These are phyloP conservation scores for Solanum sparsipilum DNA, from an alignment of 257 asterid species.

Conservation along the genomic window DNA sequence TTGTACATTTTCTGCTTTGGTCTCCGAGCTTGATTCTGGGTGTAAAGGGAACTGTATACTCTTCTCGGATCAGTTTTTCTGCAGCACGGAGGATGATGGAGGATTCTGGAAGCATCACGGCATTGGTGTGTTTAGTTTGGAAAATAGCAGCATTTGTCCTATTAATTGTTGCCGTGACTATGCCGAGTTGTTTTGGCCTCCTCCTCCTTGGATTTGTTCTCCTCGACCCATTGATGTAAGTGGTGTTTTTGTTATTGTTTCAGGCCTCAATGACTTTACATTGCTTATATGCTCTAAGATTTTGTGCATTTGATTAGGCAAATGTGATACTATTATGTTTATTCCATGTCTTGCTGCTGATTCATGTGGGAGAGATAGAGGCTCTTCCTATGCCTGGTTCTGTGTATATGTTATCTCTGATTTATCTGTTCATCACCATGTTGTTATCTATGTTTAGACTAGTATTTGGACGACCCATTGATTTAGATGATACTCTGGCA, in stretches of 20 bases:
- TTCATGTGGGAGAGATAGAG: neutral
- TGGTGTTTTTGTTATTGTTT: neutral
- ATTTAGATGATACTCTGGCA: neutral
- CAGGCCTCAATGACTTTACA: neutral
- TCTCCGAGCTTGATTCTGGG: conserved; percentile 29
- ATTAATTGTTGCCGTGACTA: conserved; percentile 25
- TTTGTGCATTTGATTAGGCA: neutral
- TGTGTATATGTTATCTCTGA: neutral
- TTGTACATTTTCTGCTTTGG: conserved; percentile 49
- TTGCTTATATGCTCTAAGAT: neutral
- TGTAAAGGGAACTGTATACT: conserved; percentile 59
- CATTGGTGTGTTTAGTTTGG: conserved; percentile 63
- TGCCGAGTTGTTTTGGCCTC: conserved; percentile 80
- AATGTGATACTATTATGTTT: neutral
- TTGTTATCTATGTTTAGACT: neutral
- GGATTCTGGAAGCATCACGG: conserved; percentile 30
- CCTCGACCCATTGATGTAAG: conserved; percentile 51
- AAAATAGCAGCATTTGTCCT: conserved; percentile 54
- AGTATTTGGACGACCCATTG: neutral
- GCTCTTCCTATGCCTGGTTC: neutral
- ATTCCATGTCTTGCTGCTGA: neutral
- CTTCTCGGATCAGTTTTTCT: conserved; percentile 42
- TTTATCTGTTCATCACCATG: neutral
- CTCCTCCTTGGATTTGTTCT: conserved; percentile 63
- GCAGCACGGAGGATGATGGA: conserved; percentile 44